phyloP scores from a whole-genome alignment of 169 alveolate genomes.

The Cryptosporidium muris region DNA sequence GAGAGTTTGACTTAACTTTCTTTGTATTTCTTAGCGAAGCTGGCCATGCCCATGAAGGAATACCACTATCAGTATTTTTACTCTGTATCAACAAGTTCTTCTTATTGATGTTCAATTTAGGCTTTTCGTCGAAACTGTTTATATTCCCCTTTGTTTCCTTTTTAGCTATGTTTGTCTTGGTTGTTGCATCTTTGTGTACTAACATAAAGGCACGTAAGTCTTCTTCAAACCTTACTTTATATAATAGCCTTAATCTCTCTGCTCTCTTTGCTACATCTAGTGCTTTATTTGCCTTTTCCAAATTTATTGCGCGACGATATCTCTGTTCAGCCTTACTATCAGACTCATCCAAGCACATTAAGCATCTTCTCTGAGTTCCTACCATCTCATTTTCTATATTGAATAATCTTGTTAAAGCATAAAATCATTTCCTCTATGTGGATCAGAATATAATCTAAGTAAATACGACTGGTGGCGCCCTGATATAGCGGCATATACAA shows the following conservation, averaged over 20 bases:
- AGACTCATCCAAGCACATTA: too few relatives aligned
- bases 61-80: neutral
- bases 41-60: constrained; percentile 71
- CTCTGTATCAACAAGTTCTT: neutral
- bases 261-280: constrained; percentile 29
- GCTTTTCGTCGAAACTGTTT: neutral
- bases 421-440: neutral
- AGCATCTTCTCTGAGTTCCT: neutral
- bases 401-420: neutral
- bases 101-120: neutral
- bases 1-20: constrained; percentile 5
- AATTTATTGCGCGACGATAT: constrained; percentile 21
- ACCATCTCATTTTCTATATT: neutral
- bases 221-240: constrained; percentile 56
- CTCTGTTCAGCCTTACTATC: constrained; percentile 15
- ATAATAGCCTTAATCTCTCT: constrained; percentile 44
- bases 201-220: constrained; percentile 61
- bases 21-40: constrained; percentile 50
- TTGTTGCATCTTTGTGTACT: constrained; percentile 2
- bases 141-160: neutral
- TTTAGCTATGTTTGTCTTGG: neutral
- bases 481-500: too few relatives aligned
- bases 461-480: too few relatives aligned
- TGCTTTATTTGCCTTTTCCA: constrained; percentile 31
- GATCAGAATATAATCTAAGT: too few relatives aligned